Conservation (phyloP, 805 yeast species). For the Teunomyces kruisii region DNA sequence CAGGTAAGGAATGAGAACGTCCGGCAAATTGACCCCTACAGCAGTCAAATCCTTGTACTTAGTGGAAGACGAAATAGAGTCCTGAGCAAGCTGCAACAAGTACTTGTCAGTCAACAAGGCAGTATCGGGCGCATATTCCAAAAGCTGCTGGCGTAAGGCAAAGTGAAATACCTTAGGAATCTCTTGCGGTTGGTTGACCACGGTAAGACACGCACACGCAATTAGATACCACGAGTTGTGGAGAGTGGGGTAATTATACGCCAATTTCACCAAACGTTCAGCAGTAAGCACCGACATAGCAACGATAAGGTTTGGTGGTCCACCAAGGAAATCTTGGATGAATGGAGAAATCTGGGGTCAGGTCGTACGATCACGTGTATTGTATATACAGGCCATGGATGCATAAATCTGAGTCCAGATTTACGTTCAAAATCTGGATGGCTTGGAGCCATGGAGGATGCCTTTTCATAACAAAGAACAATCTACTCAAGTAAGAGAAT, state of each 20-base stretch:
- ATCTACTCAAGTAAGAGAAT: too few relatives aligned
- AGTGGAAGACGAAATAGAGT: constrained; percentile 38
- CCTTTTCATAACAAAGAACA: too few relatives aligned
- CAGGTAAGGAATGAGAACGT: constrained; percentile 38
- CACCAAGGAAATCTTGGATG: neutral
- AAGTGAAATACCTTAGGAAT: constrained; percentile 73
- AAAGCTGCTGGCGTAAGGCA: constrained; percentile 50
- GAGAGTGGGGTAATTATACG: constrained; percentile 54
- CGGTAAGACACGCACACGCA: constrained; percentile 79
- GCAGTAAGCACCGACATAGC: constrained; percentile 41
- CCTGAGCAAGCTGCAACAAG: constrained; percentile 37
- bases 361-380: neutral
- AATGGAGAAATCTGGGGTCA: constrained; percentile 5
- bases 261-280: constrained; percentile 52
- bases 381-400: neutral
- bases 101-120: constrained; percentile 32
- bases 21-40: constrained; percentile 45
- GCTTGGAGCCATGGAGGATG: too few relatives aligned
- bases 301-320: neutral
- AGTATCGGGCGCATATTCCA: constrained; percentile 27
- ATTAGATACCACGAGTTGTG: constrained; percentile 68
- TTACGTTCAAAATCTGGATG: too few relatives aligned
- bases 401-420: neutral
- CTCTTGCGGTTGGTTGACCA: constrained; percentile 79
- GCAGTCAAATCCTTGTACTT: constrained; percentile 38